Evolutionary conservation across 192 early-diverging fungal species (phyloP).

Genomic region (Rhizoclosmatium sp.): DNA sequence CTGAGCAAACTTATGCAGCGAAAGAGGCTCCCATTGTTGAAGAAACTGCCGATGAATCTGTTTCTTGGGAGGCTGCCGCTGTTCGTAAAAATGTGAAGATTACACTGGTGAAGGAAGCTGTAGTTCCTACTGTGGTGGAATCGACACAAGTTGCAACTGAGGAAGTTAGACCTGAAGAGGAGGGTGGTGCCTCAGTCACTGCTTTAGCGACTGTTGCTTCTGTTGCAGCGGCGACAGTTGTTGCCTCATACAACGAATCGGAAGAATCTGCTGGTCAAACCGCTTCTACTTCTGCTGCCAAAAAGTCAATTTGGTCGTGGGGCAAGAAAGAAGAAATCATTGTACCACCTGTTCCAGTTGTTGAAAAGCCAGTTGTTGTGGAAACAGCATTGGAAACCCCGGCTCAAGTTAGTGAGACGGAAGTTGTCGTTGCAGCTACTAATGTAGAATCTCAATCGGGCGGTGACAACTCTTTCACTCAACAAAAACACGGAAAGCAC

Average conservation of each 20-base stretch:
- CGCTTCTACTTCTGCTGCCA: too few species aligned
- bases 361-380: too few species aligned
- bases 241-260: neutral
- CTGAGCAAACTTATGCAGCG: neutral
- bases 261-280: too few species aligned
- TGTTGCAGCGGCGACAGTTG: neutral
- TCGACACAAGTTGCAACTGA: neutral
- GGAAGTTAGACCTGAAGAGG: neutral
- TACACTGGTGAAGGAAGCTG: neutral
- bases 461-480: too few species aligned
- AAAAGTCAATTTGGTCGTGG: too few species aligned
- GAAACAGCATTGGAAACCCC: too few species aligned
- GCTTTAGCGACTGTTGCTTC: neutral
- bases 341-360: too few species aligned
- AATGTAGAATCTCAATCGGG: too few species aligned
- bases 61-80: neutral
- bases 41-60: neutral
- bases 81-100: neutral
- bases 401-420: too few species aligned
- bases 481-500: neutral
- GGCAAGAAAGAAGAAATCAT: too few species aligned
- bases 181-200: neutral
- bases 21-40: neutral
- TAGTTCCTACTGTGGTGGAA: neutral
- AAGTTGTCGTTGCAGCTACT: too few species aligned